phyloP scores from a whole-genome alignment of 2,329 filamentous ascomycete genomes.

The Fusarium pseudograminearum region DNA sequence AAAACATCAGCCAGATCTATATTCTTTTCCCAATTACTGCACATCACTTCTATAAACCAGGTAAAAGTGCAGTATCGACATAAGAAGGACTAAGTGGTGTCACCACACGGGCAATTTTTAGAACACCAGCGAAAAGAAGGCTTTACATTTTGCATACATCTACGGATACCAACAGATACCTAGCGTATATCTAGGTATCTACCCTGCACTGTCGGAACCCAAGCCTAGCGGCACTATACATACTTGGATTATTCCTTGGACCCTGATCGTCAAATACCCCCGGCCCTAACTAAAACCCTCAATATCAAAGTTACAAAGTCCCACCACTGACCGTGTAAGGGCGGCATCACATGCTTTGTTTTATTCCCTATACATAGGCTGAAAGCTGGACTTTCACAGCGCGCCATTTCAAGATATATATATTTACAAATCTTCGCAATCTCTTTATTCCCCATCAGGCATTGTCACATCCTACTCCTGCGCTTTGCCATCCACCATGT shows the following conservation, averaged over 20 bases:
- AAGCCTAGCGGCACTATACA: constrained; percentile 29
- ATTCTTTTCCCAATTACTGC: not conserved
- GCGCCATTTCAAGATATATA: not conserved
- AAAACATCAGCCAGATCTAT: not conserved
- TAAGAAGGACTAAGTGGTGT: not conserved
- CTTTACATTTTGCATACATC: not conserved
- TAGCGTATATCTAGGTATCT: not conserved
- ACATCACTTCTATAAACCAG: not conserved
- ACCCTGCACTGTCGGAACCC: constrained; percentile 24
- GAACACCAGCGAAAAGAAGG: not conserved
- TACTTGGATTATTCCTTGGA: constrained; percentile 26
- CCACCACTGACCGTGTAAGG: constrained; percentile 18
- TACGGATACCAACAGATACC: not conserved
- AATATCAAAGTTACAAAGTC: constrained; percentile 12
- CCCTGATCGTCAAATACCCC: constrained; percentile 19
- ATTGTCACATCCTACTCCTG: not conserved
- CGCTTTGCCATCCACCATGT: constrained; percentile 55
- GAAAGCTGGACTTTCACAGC: constrained; percentile 7
- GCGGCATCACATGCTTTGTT: not conserved
- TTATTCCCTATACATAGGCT: not conserved
- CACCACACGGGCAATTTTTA: not conserved
- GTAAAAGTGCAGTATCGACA: not conserved
- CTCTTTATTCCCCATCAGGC: not conserved
- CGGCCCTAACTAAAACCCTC: constrained; percentile 35
- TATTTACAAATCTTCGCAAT: not conserved